These are phyloP conservation scores for Aureobasidium leucospermi DNA, from an alignment of 2,329 filamentous ascomycete species.

Conservation along the genomic window DNA sequence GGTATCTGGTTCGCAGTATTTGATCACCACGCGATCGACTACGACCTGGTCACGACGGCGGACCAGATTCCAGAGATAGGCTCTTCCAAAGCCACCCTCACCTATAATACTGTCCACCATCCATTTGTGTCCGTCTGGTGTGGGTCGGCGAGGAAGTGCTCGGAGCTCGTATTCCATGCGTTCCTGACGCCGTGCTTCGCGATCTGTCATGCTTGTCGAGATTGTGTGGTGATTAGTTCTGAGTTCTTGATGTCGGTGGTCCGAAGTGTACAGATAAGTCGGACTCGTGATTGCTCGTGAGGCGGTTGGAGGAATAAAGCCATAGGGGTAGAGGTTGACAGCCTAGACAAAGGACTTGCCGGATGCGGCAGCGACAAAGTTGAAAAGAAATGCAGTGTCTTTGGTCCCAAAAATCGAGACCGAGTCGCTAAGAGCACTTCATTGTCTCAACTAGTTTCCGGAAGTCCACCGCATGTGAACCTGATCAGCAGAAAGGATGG, in stretches of 20 bases:
- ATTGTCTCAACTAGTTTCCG: too few relatives aligned
- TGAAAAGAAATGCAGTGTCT: too few relatives aligned
- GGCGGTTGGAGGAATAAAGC: too few relatives aligned
- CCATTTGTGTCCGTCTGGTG: neutral
- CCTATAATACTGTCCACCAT: neutral
- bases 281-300: too few relatives aligned
- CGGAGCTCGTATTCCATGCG: neutral
- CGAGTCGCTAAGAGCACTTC: too few relatives aligned
- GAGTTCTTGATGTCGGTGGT: neutral
- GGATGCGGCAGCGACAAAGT: neutral
- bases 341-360: neutral
- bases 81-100: neutral
- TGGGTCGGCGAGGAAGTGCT: neutral
- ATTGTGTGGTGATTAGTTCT: neutral
- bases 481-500: too few relatives aligned
- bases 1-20: neutral
- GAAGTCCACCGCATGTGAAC: too few relatives aligned
- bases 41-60: neutral
- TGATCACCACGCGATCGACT: neutral
- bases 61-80: slow-evolving; percentile 9
- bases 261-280: too few relatives aligned
- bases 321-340: neutral
- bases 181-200: neutral
- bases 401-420: too few relatives aligned
- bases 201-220: neutral